phyloP scores from a whole-genome alignment of 1,284 basidiomycete species.

The Pterulicium gracile region DNA sequence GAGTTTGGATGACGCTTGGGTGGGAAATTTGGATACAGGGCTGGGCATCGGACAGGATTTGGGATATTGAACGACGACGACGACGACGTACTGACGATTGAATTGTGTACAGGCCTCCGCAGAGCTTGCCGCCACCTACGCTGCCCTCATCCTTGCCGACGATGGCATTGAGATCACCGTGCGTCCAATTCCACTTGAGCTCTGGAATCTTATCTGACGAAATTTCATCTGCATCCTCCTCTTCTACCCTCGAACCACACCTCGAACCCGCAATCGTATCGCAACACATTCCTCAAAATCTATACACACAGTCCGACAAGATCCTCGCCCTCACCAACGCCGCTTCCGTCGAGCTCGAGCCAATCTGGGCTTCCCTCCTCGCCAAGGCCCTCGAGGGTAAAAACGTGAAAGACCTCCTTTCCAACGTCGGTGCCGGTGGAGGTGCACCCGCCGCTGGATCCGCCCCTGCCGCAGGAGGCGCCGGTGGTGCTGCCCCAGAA shows the following conservation, averaged over 20 bases:
- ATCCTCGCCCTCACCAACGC: conserved; percentile 76
- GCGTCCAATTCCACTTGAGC: conserved; percentile 24
- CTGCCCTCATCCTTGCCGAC: conserved; percentile 94
- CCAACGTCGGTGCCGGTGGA: conserved; percentile 82
- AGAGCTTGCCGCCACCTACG: conserved; percentile 86
- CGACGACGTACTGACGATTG: background rate
- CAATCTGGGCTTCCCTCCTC: conserved; percentile 96
- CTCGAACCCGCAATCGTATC: too few relatives aligned
- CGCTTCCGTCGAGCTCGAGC: conserved; percentile 82
- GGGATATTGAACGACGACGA: background rate
- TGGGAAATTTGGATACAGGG: background rate
- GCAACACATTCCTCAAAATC: background rate
- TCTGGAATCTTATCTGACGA: background rate
- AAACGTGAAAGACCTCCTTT: conserved; percentile 91
- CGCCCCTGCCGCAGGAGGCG: conserved; percentile 47
- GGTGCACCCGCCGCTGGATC: conserved; percentile 65
- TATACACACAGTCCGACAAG: conserved; percentile 87
- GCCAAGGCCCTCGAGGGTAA: conserved; percentile 98
- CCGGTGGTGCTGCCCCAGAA: conserved; percentile 47
- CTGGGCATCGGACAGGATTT: background rate
- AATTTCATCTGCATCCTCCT: too few relatives aligned
- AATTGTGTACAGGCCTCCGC: conserved; percentile 14
- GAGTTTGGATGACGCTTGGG: background rate
- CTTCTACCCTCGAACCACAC: too few relatives aligned
- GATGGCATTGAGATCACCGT: conserved; percentile 96